Evolutionary conservation across 768 basidiomycete species (phyloP), one percentile per base, ranked within the genome.

Genomic region (Russula virescens): DNA sequence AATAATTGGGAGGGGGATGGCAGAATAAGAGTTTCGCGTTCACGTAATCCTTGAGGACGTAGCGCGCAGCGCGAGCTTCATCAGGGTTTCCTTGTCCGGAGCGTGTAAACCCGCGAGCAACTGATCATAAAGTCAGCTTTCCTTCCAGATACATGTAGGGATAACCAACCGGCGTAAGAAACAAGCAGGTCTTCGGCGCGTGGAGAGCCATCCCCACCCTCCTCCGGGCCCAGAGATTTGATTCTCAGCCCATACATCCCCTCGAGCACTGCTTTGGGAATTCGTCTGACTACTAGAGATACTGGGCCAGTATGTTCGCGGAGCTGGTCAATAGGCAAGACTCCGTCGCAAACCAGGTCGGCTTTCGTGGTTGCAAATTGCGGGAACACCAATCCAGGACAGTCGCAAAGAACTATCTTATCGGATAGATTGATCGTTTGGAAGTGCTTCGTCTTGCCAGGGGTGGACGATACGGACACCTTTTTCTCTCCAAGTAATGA

Each of bases 381-480:
- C 7, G 97, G 97, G 71, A 98, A 98, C 42, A 99, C 97, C 40
- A 98, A 78, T 71, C 97, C 97, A 19, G 97, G 97, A 76, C 97
- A 99, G 75, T 99, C 97, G 68, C 95, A 98, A 21, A 99, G 83
- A 50, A 88, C 79, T 46, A 98, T 88, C 3, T 84, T 79, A 19
- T 88, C 83, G 13, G 94, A 94, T n/a, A 99, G 81, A 69, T 93
- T 85, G 68, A 98, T 94, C 0, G 97, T 98, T 74, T 99, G 97
- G 76, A 98, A 98, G 75, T 99, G 96, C 72, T 99, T 99, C 16
- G 97, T 99, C 77, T 98, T 91, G 65, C 97, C 97, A 0, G 97
- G 97, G 0, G 97, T 99, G 0, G 96, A 87, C 5, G 96, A 98
- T 28, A 99, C 97, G 71, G 94, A 97, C 66, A 99, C 97, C 80